Conservation (phyloP, 2,329 filamentous ascomycete genomes). For the Helminthosporium solani region DNA sequence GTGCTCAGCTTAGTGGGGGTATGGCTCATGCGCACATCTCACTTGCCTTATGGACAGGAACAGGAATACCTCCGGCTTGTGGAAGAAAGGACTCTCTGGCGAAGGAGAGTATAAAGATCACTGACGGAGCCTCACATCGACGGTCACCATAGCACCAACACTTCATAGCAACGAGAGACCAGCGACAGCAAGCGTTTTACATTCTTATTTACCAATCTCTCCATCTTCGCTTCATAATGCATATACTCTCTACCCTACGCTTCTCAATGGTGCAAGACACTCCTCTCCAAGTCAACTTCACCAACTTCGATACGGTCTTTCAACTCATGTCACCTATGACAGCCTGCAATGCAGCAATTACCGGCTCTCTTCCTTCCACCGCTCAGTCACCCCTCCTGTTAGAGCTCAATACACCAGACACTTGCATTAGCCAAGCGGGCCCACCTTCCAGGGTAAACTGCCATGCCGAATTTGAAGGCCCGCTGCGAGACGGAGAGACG, state of each 20-base stretch:
- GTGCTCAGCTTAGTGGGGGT: slow-evolving; percentile 8
- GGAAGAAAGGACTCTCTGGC: background rate
- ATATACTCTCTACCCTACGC: slow-evolving; percentile 8
- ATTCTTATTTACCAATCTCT: background rate
- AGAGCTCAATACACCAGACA: background rate
- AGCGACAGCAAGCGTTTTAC: background rate
- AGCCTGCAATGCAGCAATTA: slow-evolving; percentile 6
- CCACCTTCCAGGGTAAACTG: background rate
- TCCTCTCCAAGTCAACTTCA: background rate
- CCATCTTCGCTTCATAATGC: background rate
- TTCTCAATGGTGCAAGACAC: background rate
- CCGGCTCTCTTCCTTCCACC: slow-evolving; percentile 2
- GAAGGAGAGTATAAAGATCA: slow-evolving; percentile 7
- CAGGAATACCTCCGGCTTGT: slow-evolving; percentile 1
- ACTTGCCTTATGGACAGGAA: slow-evolving; percentile 8
- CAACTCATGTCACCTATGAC: background rate
- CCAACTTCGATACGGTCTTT: background rate
- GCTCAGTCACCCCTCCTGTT: background rate
- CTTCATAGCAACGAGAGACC: background rate
- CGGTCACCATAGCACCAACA: background rate
- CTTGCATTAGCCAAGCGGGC: background rate
- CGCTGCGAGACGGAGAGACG: slow-evolving; percentile 9
- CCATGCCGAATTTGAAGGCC: background rate
- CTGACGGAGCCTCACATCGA: background rate
- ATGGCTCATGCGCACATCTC: slow-evolving; percentile 6